phyloP scores from a whole-genome alignment of 2,329 filamentous ascomycete genomes.

The Claviceps arundinis region DNA sequence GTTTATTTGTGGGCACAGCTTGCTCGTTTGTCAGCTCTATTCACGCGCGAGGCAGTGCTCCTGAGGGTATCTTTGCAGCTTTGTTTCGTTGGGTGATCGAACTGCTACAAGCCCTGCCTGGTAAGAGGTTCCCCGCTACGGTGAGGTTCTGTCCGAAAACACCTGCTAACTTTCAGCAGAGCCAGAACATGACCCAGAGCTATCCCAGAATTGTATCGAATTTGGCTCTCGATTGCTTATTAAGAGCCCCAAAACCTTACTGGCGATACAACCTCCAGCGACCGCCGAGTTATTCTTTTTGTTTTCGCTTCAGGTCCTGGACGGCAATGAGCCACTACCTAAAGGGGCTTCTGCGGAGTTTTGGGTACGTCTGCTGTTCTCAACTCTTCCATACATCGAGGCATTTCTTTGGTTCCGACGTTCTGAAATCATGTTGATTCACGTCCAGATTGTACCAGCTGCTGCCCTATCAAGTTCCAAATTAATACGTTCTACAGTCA shows the following conservation, averaged over 20 bases:
- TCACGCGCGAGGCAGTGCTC: constrained; percentile 27
- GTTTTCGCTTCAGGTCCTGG: constrained; percentile 57
- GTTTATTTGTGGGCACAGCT: constrained; percentile 56
- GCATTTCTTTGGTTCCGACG: too few species aligned
- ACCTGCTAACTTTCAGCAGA: constrained; percentile 27
- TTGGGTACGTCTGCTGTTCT: constrained; percentile 41
- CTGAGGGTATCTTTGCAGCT: constrained; percentile 35
- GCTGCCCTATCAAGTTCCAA: not conserved
- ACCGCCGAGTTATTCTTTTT: constrained; percentile 54
- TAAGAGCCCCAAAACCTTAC: constrained; percentile 47
- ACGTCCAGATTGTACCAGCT: not conserved
- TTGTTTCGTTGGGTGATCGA: constrained; percentile 49
- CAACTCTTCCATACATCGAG: too few species aligned
- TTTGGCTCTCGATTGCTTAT: constrained; percentile 52
- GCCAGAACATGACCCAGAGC: constrained; percentile 57
- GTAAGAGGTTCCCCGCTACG: constrained; percentile 20
- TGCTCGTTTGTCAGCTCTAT: constrained; percentile 55
- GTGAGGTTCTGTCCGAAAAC: not conserved
- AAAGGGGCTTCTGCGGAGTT: constrained; percentile 64
- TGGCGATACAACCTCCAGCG: constrained; percentile 40
- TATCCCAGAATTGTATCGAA: constrained; percentile 62
- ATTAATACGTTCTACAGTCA: constrained; percentile 24
- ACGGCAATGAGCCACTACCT: constrained; percentile 59
- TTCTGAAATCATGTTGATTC: not conserved
- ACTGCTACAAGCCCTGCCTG: constrained; percentile 48